Percentiles rank a stretch among this genome's conserved stretches.
phyloP scores from a whole-genome alignment of 768 basidiomycete species.

The Boletus pseudo-olivaceus region DNA sequence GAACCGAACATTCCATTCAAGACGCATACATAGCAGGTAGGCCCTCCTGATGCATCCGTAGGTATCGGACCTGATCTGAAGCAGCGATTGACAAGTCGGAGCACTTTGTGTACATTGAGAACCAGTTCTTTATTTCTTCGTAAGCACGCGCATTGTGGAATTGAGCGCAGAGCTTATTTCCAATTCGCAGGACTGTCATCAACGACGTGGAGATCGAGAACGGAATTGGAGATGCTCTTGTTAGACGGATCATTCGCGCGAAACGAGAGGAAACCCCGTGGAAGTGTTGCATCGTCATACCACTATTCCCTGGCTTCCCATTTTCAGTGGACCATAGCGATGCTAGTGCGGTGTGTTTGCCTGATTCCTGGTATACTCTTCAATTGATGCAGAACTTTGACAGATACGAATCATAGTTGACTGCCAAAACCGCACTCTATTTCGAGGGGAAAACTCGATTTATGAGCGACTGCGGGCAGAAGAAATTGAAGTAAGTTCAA shows the following conservation, averaged over 20 bases:
- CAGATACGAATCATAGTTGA: slow-evolving; percentile 93
- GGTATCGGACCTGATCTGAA: neutral
- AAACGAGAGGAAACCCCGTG: slow-evolving; percentile 77
- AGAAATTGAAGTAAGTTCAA: slow-evolving; percentile 69
- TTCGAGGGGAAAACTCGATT: slow-evolving; percentile 87
- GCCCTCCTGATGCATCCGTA: neutral
- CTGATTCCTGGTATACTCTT: neutral
- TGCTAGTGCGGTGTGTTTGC: slow-evolving; percentile 74
- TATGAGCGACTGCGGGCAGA: slow-evolving; percentile 81
- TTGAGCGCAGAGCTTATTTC: neutral
- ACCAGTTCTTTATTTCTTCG: slow-evolving; percentile 91
- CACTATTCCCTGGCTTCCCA: slow-evolving; percentile 89
- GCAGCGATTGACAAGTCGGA: slow-evolving; percentile 89
- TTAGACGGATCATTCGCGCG: slow-evolving; percentile 86
- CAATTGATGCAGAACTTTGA: neutral
- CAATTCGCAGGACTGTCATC: slow-evolving; percentile 64
- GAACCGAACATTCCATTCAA: slow-evolving; percentile 88
- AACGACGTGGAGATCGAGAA: slow-evolving; percentile 89
- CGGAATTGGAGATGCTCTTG: slow-evolving; percentile 90
- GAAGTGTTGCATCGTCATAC: slow-evolving; percentile 92
- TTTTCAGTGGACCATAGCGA: slow-evolving; percentile 91
- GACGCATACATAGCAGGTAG: slow-evolving; percentile 89
- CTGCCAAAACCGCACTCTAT: slow-evolving; percentile 88
- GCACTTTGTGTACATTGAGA: slow-evolving; percentile 98
- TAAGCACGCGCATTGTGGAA: slow-evolving; percentile 35